Percentiles rank a stretch among this genome's conserved stretches.
Conservation (phyloP, 768 basidiomycete species). For the Trametes cingulata region DNA sequence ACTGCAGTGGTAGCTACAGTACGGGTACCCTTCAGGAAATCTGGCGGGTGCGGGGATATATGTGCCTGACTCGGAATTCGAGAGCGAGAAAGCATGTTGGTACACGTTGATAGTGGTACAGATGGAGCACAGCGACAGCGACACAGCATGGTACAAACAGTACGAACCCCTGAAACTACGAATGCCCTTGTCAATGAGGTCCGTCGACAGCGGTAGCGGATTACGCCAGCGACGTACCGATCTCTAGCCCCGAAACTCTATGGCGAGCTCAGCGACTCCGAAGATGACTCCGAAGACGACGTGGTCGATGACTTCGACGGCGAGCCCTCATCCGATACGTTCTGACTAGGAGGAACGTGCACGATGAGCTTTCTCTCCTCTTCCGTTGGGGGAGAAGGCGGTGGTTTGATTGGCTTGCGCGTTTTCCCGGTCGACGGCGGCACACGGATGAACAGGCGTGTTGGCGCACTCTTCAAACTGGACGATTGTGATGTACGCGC, state of each 20-base stretch:
- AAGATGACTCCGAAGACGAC: background rate
- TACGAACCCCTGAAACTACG: background rate
- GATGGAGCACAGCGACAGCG: background rate
- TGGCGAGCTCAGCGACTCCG: background rate
- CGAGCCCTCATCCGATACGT: background rate
- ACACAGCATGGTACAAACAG: background rate
- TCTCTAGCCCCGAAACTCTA: no score
- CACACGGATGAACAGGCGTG: slow-evolving; percentile 5
- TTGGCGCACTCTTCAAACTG: background rate
- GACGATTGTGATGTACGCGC: background rate
- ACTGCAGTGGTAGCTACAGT: no score
- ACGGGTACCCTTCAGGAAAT: no score
- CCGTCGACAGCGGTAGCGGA: no score
- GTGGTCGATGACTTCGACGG: background rate
- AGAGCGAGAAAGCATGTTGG: no score
- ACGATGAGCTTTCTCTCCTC: background rate
- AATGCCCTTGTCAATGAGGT: background rate
- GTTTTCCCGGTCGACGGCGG: background rate
- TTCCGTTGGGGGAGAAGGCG: background rate
- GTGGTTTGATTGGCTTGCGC: slow-evolving; percentile 5
- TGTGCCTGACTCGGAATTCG: no score
- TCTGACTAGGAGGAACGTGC: background rate
- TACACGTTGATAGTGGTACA: background rate
- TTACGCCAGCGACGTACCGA: no score
- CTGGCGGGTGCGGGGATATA: no score